A percentile compares a stretch with the other conserved stretches of the same genome.
phyloP scores from a whole-genome alignment of 176 grass and related monocot genomes.

The Triticum urartu region DNA sequence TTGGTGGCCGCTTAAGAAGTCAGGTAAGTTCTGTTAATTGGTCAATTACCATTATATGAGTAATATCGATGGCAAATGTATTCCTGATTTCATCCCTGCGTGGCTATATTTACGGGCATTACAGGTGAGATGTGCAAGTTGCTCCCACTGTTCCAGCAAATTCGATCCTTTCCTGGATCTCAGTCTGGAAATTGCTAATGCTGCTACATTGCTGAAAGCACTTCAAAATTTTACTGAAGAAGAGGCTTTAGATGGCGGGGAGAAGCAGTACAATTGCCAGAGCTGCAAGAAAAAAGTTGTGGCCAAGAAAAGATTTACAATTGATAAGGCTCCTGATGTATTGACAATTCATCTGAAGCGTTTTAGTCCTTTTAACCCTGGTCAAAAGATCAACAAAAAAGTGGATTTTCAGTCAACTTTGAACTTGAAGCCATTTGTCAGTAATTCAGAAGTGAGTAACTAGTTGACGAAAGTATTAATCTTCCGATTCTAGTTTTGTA shows the following conservation, averaged over 20 bases:
- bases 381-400: slow-evolving; percentile 70
- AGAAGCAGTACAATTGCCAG: slow-evolving; percentile 71
- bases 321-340: slow-evolving; percentile 75
- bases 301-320: slow-evolving; percentile 78
- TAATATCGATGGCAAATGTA: slow-evolving; percentile 2
- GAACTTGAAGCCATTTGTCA: slow-evolving; percentile 76
- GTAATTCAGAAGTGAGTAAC: slow-evolving; percentile 58
- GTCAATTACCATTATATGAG: background rate
- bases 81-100: background rate
- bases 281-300: slow-evolving; percentile 72
- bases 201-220: slow-evolving; percentile 57
- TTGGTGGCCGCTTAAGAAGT: slow-evolving; percentile 80
- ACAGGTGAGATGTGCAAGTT: slow-evolving; percentile 75
- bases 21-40: slow-evolving; percentile 39
- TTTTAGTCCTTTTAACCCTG: slow-evolving; percentile 65
- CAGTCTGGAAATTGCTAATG: slow-evolving; percentile 78
- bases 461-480: slow-evolving; percentile 7
- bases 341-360: slow-evolving; percentile 83
- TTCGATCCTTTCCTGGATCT: slow-evolving; percentile 83
- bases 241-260: slow-evolving; percentile 69
- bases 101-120: slow-evolving; percentile 17
- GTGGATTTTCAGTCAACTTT: slow-evolving; percentile 61
- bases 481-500: slow-evolving; percentile 5
- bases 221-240: slow-evolving; percentile 67
- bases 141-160: slow-evolving; percentile 69